Base-by-base conservation (phyloP, 148 eudicot species). In the Camellia lanceoleosa region DNA sequence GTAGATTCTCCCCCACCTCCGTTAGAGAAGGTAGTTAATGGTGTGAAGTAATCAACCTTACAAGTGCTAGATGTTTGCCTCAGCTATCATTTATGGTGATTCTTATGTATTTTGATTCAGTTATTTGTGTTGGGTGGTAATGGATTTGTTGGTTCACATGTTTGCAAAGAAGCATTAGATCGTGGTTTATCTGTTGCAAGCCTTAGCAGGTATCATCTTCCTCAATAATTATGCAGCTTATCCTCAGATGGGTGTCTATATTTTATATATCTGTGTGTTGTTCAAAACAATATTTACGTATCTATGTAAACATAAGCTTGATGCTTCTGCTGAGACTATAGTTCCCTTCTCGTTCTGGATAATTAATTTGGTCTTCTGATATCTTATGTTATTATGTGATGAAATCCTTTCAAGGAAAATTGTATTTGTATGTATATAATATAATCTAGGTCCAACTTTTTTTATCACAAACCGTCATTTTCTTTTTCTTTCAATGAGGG, bases 131-230 rank as follows among this genome's bases (percentile, higher is more conserved):
- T 93, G 67, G 97, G 97, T 60, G 97, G 97, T 75, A 93, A 89
- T 84, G 97, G 97, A 23, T 93, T 91, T 78, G 95, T 93, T 79
- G 97, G 97, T 60, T 93, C 97, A 60, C 93, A 93, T 84, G 79
- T 93, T 49, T 91, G 93, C 85, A 87, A 91, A 82, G 93, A 89
- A 87, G 97, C 95, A 54, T 62, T 91, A 64, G 82, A 85, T 49
- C 90, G 85, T 64, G 95, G 95, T 13, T 69, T 93, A 61, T 81
- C 90, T 10, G 93, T 93, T 74, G 91, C 90, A 69, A 93, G 97
- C 83, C 91, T 93, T 71, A 93, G 93, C 93, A 93, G 97, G 97
- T 91, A 88, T 60, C 65, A 51, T 51, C 42, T 72, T 72, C 38
- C 38, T 19, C 60, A 3, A n/a, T n/a, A 49, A 51, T 46, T 47